phyloP scores from a whole-genome alignment of 2,329 filamentous ascomycete species.

The Shiraia bambusicola region DNA sequence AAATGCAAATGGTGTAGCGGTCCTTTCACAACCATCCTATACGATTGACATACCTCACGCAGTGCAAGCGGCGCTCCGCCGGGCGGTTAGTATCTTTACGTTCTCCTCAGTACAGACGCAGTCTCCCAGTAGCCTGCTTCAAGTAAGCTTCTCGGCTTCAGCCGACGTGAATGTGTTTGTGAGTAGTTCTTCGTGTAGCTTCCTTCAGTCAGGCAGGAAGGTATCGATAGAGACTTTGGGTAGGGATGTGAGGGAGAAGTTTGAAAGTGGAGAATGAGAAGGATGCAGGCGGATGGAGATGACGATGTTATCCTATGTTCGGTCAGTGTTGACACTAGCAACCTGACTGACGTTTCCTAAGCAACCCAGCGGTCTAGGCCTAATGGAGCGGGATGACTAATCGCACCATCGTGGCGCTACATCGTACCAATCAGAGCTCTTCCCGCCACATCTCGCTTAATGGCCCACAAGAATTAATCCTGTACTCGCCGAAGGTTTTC shows the following conservation, averaged over 20 bases:
- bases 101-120: constrained; percentile 47
- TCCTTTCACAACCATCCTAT: background rate
- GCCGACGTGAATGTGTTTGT: constrained; percentile 23
- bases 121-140: constrained; percentile 43
- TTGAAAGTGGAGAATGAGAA: constrained; percentile 18
- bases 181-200: constrained; percentile 10
- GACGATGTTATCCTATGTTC: constrained; percentile 28
- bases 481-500: constrained; percentile 15
- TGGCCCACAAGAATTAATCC: constrained; percentile 18
- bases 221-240: constrained; percentile 24
- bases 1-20: background rate
- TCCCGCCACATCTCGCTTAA: constrained; percentile 9
- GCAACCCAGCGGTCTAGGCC: constrained; percentile 23
- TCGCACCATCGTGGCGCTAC: too few species aligned
- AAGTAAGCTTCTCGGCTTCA: constrained; percentile 40
- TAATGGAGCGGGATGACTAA: too few species aligned
- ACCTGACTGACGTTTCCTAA: constrained; percentile 22
- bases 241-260: constrained; percentile 25
- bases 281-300: constrained; percentile 28
- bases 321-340: constrained; percentile 31
- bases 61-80: constrained; percentile 78
- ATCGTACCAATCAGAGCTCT: too few species aligned
- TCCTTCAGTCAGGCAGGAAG: constrained; percentile 12
- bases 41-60: constrained; percentile 66
- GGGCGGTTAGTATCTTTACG: constrained; percentile 59